Conservation (phyloP, 2,329 filamentous ascomycete genomes). For the Calonectria crousiana region DNA sequence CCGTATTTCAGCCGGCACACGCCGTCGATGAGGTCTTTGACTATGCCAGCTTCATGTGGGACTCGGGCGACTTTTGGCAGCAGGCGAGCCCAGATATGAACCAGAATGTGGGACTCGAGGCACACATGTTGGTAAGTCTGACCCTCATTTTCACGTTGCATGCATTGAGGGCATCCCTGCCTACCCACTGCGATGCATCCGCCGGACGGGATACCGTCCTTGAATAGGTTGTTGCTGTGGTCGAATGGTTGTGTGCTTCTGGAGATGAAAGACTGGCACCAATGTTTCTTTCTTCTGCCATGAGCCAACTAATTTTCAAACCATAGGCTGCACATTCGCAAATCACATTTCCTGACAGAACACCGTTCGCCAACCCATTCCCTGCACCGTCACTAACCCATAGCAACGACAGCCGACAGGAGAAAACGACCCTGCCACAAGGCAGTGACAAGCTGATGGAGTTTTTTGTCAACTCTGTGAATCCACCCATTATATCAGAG, state of each 20-base stretch:
- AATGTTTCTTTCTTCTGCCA: not conserved
- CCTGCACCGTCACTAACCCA: slow-evolving; percentile 37
- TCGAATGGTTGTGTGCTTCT: not conserved
- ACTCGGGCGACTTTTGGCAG: slow-evolving; percentile 52
- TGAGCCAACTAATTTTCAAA: not conserved
- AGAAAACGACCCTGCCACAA: slow-evolving; percentile 14
- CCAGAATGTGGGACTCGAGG: slow-evolving; percentile 38
- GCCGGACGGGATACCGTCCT: not conserved
- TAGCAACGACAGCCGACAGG: slow-evolving; percentile 35
- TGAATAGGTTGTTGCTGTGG: not conserved
- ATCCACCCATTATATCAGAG: slow-evolving; percentile 65
- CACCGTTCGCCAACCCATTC: slow-evolving; percentile 33
- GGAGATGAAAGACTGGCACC: not conserved
- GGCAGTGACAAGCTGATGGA: slow-evolving; percentile 54
- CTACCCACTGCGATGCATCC: slow-evolving; percentile 20
- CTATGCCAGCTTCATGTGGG: slow-evolving; percentile 64
- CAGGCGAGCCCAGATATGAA: slow-evolving; percentile 44
- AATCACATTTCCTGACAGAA: slow-evolving; percentile 40
- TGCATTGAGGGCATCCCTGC: slow-evolving; percentile 7
- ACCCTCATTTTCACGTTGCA: slow-evolving; percentile 5
- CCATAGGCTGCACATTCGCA: slow-evolving; percentile 38
- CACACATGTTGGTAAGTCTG: slow-evolving; percentile 38
- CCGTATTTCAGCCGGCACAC: slow-evolving; percentile 43
- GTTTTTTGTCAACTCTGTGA: slow-evolving; percentile 61
- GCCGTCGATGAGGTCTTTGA: slow-evolving; percentile 59